Conservation (phyloP, 495 filamentous ascomycete genomes). For the Daldinia grandis region DNA sequence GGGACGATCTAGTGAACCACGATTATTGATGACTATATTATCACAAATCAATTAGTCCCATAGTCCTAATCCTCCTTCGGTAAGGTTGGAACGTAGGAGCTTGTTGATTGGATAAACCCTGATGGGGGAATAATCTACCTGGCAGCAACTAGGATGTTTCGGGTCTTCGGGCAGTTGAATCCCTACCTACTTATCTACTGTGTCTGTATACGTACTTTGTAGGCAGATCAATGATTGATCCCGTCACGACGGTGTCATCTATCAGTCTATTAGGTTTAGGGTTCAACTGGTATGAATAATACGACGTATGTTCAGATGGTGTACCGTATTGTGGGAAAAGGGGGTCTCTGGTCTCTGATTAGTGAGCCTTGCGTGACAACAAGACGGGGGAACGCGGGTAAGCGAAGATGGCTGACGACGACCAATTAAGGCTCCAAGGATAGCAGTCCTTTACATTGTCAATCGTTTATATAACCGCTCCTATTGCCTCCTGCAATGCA, state of each 20-base stretch:
- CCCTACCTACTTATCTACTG: constrained; percentile 15
- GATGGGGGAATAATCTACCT: constrained; percentile 30
- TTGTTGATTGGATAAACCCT: constrained; percentile 22
- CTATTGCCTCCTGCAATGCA: constrained; percentile 39
- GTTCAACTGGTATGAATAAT: constrained; percentile 12
- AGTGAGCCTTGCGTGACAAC: constrained; percentile 23
- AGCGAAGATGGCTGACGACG: constrained; percentile 26
- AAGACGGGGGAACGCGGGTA: constrained; percentile 26
- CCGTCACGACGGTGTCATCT: constrained; percentile 9
- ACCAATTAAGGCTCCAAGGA: constrained; percentile 30
- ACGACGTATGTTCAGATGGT: constrained; percentile 7
- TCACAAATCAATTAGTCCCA: constrained; percentile 36
- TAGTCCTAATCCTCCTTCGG: constrained; percentile 31
- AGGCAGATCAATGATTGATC: constrained; percentile 31
- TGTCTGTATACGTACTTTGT: neutral
- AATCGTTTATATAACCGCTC: constrained; percentile 29
- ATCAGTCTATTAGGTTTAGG: constrained; percentile 14
- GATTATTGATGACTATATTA: constrained; percentile 38
- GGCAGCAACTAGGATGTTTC: constrained; percentile 24
- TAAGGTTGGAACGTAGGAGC: constrained; percentile 18
- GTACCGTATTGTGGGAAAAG: constrained; percentile 11
- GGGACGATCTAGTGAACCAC: constrained; percentile 12
- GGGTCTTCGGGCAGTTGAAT: constrained; percentile 37
- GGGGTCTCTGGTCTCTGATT: constrained; percentile 17
- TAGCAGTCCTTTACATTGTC: constrained; percentile 19